Base-by-base conservation (phyloP, 192 early-diverging fungal genomes). In the Umbelopsis ramanniana region DNA sequence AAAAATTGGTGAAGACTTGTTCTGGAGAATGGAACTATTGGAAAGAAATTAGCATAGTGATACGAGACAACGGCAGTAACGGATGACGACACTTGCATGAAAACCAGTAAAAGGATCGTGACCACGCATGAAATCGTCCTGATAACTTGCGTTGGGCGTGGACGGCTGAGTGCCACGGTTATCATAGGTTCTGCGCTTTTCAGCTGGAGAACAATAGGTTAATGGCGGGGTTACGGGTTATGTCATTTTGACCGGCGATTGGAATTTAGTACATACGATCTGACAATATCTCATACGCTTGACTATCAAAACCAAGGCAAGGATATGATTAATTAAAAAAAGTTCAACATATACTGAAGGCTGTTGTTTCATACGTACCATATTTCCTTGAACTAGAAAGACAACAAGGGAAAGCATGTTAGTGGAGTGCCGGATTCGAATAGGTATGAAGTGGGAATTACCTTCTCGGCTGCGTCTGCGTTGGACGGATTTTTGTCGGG, bases 401-500 rank as follows among this genome's bases (percentile, higher is more conserved):
- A 23, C 10, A 24, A 7, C 7, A 29, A 40, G 37, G n/a, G 43
- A 0, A 37, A 15, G 21, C 6, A n/a, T 52, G 37, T 50, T 24
- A 40, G 22, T 21, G 21, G n/a, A 26, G n/a, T 23, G 14, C 22
- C 4, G 40, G 14, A 38, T n/a, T 6, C 10, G 12, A 23, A 22
- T 52, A 26, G 23, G 22, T 22, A 12, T 15, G 4, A 33, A 26
- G 35, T 46, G 26, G n/a, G 45, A 37, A 29, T 73, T 72, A 77
- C 76, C 71, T 77, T 77, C 15, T 77, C 76, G 48, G 72, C 72
- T 50, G 72, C 72, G 17, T 66, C 66, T 33, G 48, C 26, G 57
- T 63, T 63, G 50, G 38, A 46, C 19, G 66, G 50, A 38, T 74
- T 74, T 57, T 89, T 89, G 82, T 91, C 91, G 0, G 92, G 91